phyloP scores from a whole-genome alignment of 306 rosid species.

The Sicyos edulis region DNA sequence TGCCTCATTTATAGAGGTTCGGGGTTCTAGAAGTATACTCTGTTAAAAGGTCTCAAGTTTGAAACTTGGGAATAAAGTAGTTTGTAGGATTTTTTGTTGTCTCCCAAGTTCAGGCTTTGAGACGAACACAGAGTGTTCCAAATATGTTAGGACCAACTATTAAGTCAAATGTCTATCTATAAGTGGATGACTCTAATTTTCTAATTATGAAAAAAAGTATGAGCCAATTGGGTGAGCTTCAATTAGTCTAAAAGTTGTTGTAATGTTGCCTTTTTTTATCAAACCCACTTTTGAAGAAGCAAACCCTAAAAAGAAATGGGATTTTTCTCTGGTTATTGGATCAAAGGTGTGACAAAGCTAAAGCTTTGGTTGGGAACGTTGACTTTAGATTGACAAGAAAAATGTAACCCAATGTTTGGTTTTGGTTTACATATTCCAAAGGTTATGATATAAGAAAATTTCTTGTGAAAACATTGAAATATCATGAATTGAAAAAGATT shows the following conservation, averaged over 20 bases:
- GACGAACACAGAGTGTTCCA: no score
- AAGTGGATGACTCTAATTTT: no score
- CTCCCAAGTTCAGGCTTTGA: no score
- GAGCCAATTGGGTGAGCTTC: background rate
- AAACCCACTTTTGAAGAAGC: constrained; percentile 10
- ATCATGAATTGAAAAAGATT: background rate
- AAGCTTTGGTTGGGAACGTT: constrained; percentile 8
- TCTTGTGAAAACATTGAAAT: background rate
- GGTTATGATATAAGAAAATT: background rate
- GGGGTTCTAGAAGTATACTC: no score
- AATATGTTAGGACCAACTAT: no score
- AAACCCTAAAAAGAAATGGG: background rate
- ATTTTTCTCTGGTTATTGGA: background rate
- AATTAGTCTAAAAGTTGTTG: constrained; percentile 14
- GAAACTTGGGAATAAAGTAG: background rate
- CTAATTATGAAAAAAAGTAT: no score
- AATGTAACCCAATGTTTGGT: background rate
- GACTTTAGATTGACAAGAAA: constrained; percentile 10
- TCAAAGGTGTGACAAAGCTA: background rate
- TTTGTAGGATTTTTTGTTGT: no score
- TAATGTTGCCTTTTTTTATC: background rate
- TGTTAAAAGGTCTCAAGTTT: no score
- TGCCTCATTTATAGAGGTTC: no score
- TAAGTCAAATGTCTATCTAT: no score
- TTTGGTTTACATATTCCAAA: background rate